Base-by-base conservation (phyloP, 1,284 basidiomycete species). In the Termitomyces sp. region DNA sequence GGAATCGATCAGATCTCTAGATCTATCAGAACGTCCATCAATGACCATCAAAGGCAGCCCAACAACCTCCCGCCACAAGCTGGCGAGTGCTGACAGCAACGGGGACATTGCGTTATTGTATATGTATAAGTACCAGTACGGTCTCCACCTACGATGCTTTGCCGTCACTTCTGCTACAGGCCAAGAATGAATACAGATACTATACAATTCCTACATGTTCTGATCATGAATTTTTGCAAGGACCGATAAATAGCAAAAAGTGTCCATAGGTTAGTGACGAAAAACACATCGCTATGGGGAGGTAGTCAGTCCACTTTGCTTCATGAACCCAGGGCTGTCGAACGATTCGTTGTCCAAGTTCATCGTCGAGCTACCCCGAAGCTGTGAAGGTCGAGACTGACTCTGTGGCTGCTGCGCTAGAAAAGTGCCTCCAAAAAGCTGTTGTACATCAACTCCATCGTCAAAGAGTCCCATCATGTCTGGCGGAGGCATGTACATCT, bases 391-490 rank as follows among this genome's bases (percentile, higher is more conserved):
- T 40, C 41, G 64, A 39, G 46, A 38, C 53, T 53, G 58, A 51
- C 40, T 33, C 48, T 49, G 47, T n/a, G 34, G 47, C 24, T 48
- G 47, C 9, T 54, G 58, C 19, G 58, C 62, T 58, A 68, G 58
- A 51, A 67, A 72, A 33, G 70, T 71, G 3, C 67, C 55, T 17
- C 68, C 63, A 58, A 71, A 73, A 50, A 75, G 61, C 36, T 70
- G 66, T 47, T 66, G 64, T 21, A 71, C 68, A 58, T 73, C 74
- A 30, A 71, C 68, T 17, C 65, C 61, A 21, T 73, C 75, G 58
- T 69, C 69, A 57, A 78, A 77, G 48, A 77, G 62, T 50, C 72
- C 70, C 70, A 77, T 69, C 70, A 78, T 73, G 43, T 78, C 77
- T 24, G 68, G 65, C 34, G 71, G 68, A 17, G 68, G 69, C 68